phyloP scores from a whole-genome alignment of 75 land plant genomes.

The Sequoiadendron giganteum region DNA sequence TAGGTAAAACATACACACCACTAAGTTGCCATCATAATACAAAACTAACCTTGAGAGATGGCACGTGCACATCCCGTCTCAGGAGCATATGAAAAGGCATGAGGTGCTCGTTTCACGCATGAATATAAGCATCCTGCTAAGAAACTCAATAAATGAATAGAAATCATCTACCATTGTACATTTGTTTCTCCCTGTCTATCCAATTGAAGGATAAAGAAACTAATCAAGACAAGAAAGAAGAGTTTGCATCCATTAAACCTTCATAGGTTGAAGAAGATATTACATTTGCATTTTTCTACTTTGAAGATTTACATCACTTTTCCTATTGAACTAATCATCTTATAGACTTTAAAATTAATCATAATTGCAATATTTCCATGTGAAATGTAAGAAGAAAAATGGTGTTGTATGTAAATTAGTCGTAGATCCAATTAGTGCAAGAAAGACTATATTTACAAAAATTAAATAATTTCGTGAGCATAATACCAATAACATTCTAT shows the following conservation, averaged over 20 bases:
- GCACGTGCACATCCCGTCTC: constrained; percentile 77
- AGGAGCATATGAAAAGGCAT: constrained; percentile 62
- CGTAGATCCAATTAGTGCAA: background rate
- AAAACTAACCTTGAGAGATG: constrained; percentile 59
- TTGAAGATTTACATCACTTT: background rate
- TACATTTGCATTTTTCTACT: background rate
- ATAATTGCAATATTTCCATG: background rate
- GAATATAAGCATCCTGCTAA: constrained; percentile 85
- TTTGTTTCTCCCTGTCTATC: background rate
- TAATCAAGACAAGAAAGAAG: background rate
- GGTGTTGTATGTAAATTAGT: background rate
- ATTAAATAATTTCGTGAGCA: background rate
- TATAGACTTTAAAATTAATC: background rate
- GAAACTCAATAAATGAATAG: constrained; percentile 2
- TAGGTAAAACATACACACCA: background rate
- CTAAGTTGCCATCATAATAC: background rate
- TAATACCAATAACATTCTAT: background rate
- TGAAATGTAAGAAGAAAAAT: background rate
- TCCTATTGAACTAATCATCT: background rate
- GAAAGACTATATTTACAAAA: background rate
- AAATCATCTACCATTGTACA: background rate
- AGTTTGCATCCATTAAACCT: background rate
- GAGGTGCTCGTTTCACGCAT: constrained; percentile 83
- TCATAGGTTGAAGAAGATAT: background rate
- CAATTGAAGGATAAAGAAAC: background rate